phyloP scores from a whole-genome alignment of 2,329 filamentous ascomycete species.

The Claviceps monticola region DNA sequence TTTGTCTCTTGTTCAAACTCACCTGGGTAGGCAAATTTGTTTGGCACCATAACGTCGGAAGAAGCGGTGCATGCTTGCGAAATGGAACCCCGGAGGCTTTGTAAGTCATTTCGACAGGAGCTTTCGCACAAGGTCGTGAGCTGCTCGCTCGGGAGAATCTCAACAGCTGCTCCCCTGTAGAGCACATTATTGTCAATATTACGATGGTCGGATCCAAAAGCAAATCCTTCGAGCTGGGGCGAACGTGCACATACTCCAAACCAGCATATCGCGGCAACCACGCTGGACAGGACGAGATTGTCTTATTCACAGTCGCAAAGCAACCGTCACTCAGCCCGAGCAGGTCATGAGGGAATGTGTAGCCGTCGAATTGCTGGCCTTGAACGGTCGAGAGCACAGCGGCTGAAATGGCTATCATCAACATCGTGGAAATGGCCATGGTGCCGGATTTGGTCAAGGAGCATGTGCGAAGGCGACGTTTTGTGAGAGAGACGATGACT shows the following conservation, averaged over 20 bases:
- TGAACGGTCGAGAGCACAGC: neutral
- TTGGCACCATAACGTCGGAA: conserved; percentile 1
- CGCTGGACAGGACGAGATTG: neutral
- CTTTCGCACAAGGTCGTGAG: neutral
- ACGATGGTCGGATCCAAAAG: too few relatives aligned
- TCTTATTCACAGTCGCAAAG: neutral
- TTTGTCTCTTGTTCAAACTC: neutral
- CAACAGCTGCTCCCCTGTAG: neutral
- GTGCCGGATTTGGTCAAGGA: neutral
- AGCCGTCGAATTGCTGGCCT: neutral
- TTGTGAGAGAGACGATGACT: neutral
- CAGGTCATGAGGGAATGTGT: neutral
- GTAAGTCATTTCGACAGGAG: conserved; percentile 1
- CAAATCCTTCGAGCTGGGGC: too few relatives aligned
- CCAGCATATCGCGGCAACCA: neutral
- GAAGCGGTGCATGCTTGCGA: neutral
- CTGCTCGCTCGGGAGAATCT: conserved; percentile 1
- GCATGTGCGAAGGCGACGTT: neutral
- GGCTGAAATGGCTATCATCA: neutral
- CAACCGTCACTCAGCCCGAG: neutral
- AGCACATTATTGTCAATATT: neutral
- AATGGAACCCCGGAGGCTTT: neutral
- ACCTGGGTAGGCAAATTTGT: conserved; percentile 1
- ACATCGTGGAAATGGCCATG: neutral
- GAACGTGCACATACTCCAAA: neutral